These are phyloP conservation scores for Leccinum subrobustum DNA, from an alignment of 1,284 basidiomycete genomes.

Conservation along the genomic window DNA sequence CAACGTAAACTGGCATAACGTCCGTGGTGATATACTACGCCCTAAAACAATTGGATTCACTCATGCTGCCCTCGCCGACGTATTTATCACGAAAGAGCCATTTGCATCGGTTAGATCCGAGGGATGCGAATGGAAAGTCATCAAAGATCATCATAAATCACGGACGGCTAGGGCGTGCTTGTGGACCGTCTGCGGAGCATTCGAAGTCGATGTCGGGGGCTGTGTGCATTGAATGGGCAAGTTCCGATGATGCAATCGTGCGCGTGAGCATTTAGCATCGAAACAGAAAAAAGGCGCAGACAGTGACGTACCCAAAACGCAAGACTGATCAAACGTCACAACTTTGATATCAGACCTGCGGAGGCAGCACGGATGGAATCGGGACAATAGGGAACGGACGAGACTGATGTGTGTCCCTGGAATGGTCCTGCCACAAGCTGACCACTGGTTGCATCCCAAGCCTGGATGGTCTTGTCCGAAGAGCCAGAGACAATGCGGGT, in stretches of 20 bases:
- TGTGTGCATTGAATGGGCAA: background rate
- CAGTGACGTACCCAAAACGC: background rate
- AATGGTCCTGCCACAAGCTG: background rate
- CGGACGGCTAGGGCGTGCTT: background rate
- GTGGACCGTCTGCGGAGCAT: background rate
- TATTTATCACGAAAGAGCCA: background rate
- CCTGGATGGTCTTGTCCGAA: background rate
- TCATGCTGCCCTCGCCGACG: background rate
- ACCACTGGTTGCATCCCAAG: background rate
- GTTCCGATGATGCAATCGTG: too few relatives aligned
- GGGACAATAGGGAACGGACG: background rate
- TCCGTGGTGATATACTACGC: background rate
- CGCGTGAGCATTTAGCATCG: background rate
- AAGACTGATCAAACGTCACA: background rate
- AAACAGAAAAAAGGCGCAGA: background rate
- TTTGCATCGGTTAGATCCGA: background rate
- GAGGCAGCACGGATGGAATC: background rate
- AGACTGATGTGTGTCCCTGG: background rate
- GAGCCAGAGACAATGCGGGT: background rate
- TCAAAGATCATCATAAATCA: background rate
- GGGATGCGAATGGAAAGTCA: background rate
- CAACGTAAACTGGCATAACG: background rate
- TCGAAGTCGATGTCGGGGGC: background rate
- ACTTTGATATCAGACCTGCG: background rate
- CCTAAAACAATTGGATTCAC: background rate